Percentiles rank a stretch among this genome's conserved stretches.
These are phyloP conservation scores for Dactylorhiza incarnata DNA, from an alignment of 106 monocot genomes.

Conservation along the genomic window DNA sequence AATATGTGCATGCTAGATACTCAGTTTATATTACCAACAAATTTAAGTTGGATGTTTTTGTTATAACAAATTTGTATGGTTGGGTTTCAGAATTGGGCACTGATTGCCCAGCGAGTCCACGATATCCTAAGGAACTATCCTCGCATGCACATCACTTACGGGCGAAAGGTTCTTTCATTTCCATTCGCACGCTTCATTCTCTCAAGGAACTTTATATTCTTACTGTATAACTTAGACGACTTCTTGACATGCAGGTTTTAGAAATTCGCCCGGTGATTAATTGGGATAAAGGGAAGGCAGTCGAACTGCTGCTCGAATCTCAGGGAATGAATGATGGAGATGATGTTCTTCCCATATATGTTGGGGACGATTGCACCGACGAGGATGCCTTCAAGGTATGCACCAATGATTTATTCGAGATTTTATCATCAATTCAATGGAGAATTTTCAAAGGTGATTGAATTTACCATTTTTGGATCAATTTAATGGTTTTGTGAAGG, in stretches of 20 bases:
- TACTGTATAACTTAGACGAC: neutral
- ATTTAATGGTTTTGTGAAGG: slow-evolving; percentile 8
- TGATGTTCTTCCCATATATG: slow-evolving; percentile 44
- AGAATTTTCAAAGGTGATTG: neutral
- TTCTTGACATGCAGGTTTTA: slow-evolving; percentile 42
- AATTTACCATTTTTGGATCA: neutral
- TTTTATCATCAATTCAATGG: neutral
- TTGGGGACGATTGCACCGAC: slow-evolving; percentile 66
- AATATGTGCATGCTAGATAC: too few species aligned
- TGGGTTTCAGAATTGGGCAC: neutral
- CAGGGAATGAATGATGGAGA: slow-evolving; percentile 27
- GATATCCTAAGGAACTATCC: slow-evolving; percentile 1
- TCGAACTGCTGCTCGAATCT: slow-evolving; percentile 66
- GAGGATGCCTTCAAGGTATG: slow-evolving; percentile 75
- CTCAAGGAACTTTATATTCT: too few species aligned
- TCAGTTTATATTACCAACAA: too few species aligned
- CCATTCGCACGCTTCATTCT: neutral
- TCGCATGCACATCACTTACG: neutral
- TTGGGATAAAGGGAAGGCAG: slow-evolving; percentile 71
- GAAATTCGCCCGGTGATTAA: slow-evolving; percentile 66
- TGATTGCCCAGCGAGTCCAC: neutral
- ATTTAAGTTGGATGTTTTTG: too few species aligned
- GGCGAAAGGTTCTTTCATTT: neutral
- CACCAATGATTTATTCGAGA: neutral
- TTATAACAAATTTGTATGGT: neutral